These are phyloP conservation scores for Rhodotorula sp. DNA, from an alignment of 1,284 basidiomycete species.

Conservation along the genomic window DNA sequence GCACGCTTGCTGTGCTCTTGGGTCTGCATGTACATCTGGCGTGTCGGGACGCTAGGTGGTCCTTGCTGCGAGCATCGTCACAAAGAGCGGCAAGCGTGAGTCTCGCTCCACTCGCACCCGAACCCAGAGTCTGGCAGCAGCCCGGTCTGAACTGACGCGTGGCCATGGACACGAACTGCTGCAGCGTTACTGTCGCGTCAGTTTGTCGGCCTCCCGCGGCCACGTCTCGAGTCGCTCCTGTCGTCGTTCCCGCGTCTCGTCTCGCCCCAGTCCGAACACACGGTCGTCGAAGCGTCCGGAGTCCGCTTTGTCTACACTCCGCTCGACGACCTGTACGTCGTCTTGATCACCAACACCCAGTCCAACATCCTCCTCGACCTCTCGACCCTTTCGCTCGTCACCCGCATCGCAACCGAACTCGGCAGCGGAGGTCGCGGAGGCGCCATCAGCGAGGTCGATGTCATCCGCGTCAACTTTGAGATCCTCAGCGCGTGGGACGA, in stretches of 20 bases:
- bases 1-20: not conserved
- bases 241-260: slow-evolving; percentile 98
- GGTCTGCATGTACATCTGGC: too few relatives aligned
- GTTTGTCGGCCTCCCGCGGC: slow-evolving; percentile 88
- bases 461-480: slow-evolving; percentile 89
- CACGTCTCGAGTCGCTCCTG: slow-evolving; percentile 90
- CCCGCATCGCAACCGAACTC: slow-evolving; percentile 89
- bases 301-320: slow-evolving; percentile 98
- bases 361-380: slow-evolving; percentile 99
- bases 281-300: slow-evolving; percentile 71
- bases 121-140: not conserved
- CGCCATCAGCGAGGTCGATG: slow-evolving; percentile 83
- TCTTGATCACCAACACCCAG: slow-evolving; percentile 96
- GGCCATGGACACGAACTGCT: too few relatives aligned
- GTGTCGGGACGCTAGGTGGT: slow-evolving; percentile 64
- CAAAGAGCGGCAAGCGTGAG: slow-evolving; percentile 85
- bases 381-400: slow-evolving; percentile 89
- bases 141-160: not conserved
- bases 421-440: slow-evolving; percentile 60
- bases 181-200: slow-evolving; percentile 93
- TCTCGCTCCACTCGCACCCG: not conserved
- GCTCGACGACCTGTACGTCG: slow-evolving; percentile 94
- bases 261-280: slow-evolving; percentile 88
- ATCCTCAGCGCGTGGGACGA: slow-evolving; percentile 95
- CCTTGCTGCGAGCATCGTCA: slow-evolving; percentile 88